Conservation (phyloP, 495 filamentous ascomycete genomes). For the Hyaloscypha hepaticicola region DNA sequence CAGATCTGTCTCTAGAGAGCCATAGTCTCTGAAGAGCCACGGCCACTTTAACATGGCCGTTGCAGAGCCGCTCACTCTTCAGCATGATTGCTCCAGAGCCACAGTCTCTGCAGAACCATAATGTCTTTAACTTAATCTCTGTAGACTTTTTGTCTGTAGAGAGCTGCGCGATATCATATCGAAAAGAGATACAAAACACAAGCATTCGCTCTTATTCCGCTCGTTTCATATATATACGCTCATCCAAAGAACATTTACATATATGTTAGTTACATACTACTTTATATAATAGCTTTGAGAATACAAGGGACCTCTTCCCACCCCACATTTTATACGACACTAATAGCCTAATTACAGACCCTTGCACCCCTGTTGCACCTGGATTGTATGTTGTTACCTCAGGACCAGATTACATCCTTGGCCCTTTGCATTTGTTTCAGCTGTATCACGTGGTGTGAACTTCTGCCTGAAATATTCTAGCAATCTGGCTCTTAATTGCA, state of each 20-base stretch:
- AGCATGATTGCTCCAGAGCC: neutral
- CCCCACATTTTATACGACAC: too few species aligned
- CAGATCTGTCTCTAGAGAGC: neutral
- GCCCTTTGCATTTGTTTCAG: neutral
- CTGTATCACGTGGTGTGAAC: neutral
- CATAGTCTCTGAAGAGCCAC: neutral
- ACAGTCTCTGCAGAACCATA: neutral
- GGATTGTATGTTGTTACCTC: too few species aligned
- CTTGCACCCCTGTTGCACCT: too few species aligned
- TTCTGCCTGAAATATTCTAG: slow-evolving; percentile 6
- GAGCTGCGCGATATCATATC: neutral
- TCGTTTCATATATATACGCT: neutral
- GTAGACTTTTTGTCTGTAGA: neutral
- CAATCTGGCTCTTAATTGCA: slow-evolving; percentile 1
- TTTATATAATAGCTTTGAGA: too few species aligned
- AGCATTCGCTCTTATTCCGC: neutral
- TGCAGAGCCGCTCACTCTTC: neutral
- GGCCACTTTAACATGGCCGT: neutral
- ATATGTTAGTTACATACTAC: too few species aligned
- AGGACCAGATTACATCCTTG: too few species aligned
- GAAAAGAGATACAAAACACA: neutral
- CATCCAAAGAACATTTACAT: too few species aligned
- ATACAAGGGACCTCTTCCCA: too few species aligned
- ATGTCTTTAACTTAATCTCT: neutral
- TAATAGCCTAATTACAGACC: too few species aligned